Evolutionary conservation across 306 rosid genomes (phyloP).

Genomic region (Oxytropis ochrocephala): DNA sequence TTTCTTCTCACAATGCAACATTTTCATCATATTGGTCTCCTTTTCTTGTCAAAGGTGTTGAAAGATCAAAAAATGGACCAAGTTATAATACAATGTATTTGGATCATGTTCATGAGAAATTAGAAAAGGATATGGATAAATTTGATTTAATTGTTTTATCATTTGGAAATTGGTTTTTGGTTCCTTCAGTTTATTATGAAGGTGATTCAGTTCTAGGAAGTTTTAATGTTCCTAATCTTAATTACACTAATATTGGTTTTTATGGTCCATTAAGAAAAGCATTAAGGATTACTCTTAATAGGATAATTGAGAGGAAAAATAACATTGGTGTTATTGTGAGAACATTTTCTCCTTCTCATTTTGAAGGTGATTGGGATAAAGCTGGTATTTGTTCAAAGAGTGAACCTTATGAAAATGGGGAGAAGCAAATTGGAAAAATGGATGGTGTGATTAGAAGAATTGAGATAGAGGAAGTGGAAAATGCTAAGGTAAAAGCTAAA

Average conservation of each 20-base stretch:
- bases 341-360: slow-evolving; percentile 27
- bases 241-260: slow-evolving; percentile 51
- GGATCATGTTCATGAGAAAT: slow-evolving; percentile 52
- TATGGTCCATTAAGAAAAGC: slow-evolving; percentile 63
- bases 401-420: background rate
- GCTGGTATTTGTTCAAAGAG: slow-evolving; percentile 20
- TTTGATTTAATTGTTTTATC: slow-evolving; percentile 54
- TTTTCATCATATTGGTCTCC: slow-evolving; percentile 75
- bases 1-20: slow-evolving; percentile 44
- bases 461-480: slow-evolving; percentile 21
- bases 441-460: slow-evolving; percentile 20
- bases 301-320: slow-evolving; percentile 37
- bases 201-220: slow-evolving; percentile 49
- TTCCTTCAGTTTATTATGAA: slow-evolving; percentile 66
- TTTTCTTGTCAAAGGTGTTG: slow-evolving; percentile 59
- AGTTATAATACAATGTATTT: slow-evolving; percentile 41
- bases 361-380: slow-evolving; percentile 30
- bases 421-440: background rate
- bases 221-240: slow-evolving; percentile 36
- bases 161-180: slow-evolving; percentile 69
- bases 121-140: slow-evolving; percentile 44
- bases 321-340: slow-evolving; percentile 14
- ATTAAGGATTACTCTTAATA: slow-evolving; percentile 33
- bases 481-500: background rate
- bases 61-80: slow-evolving; percentile 39